These are phyloP conservation scores for Talaromyces nanjingensis DNA, from an alignment of 495 filamentous ascomycete species.

Conservation along the genomic window DNA sequence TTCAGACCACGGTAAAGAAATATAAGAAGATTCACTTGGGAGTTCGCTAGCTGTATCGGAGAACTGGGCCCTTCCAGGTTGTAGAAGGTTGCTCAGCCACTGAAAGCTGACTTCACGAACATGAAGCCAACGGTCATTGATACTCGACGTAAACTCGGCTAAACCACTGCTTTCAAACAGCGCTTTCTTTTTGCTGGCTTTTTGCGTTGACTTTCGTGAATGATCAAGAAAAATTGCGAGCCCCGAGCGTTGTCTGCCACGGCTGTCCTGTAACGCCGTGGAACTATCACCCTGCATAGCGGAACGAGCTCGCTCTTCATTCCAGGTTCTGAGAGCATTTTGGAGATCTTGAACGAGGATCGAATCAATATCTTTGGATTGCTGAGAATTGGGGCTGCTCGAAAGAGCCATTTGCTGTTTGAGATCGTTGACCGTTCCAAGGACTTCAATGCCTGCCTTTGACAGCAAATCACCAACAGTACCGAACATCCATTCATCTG, in stretches of 20 bases:
- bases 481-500: constrained; percentile 71
- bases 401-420: constrained; percentile 19
- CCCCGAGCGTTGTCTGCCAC: constrained; percentile 46
- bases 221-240: constrained; percentile 75
- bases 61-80: constrained; percentile 26
- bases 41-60: constrained; percentile 19
- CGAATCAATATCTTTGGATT: constrained; percentile 12
- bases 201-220: constrained; percentile 55
- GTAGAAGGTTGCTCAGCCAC: constrained; percentile 56
- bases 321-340: constrained; percentile 48
- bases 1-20: constrained; percentile 61
- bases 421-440: constrained; percentile 37
- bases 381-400: constrained; percentile 5
- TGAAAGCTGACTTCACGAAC: constrained; percentile 56
- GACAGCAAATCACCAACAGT: constrained; percentile 59
- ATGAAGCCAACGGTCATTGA: constrained; percentile 51
- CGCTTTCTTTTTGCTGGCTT: constrained; percentile 36
- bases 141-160: constrained; percentile 41
- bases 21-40: constrained; percentile 48
- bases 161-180: constrained; percentile 54
- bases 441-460: constrained; percentile 53
- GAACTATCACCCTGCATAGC: constrained; percentile 49
- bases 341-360: constrained; percentile 46
- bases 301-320: constrained; percentile 50
- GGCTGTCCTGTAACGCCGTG: constrained; percentile 37